These are phyloP conservation scores for Thalassiosira livingstoniorum DNA, from an alignment of 352 stramenopile species.

Conservation along the genomic window DNA sequence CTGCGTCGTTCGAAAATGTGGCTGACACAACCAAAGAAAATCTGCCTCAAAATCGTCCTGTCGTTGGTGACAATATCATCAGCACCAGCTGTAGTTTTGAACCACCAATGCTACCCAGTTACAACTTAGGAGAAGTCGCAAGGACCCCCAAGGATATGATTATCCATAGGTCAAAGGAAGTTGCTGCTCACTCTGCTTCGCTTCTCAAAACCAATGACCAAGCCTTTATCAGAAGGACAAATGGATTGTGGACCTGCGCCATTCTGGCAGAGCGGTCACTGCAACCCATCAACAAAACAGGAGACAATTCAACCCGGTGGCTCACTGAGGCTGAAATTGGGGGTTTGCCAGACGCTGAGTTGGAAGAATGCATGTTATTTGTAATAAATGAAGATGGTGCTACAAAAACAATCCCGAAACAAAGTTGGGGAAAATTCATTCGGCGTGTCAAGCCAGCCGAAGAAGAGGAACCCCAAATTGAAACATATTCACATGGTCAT, in stretches of 20 bases:
- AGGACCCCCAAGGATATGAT: constrained; percentile 18
- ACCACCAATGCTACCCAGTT: background rate
- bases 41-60: background rate
- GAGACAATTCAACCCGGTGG: constrained; percentile 1
- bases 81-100: background rate
- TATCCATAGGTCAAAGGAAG: background rate
- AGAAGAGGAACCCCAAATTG: background rate
- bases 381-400: constrained; percentile 12
- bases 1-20: background rate
- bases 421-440: constrained; percentile 10
- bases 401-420: constrained; percentile 24
- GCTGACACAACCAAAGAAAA: background rate
- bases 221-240: constrained; percentile 12
- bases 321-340: background rate
- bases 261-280: constrained; percentile 7
- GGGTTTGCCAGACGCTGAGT: background rate
- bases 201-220: constrained; percentile 10
- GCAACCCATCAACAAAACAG: constrained; percentile 7
- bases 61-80: background rate
- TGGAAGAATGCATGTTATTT: constrained; percentile 30
- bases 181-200: constrained; percentile 1
- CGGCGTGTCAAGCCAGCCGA: background rate
- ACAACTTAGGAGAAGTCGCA: constrained; percentile 7
- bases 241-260: constrained; percentile 15
- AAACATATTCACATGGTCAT: too few relatives aligned